Evolutionary conservation across 2,329 filamentous ascomycete species (phyloP).

Genomic region (Fusarium guadeloupense): DNA sequence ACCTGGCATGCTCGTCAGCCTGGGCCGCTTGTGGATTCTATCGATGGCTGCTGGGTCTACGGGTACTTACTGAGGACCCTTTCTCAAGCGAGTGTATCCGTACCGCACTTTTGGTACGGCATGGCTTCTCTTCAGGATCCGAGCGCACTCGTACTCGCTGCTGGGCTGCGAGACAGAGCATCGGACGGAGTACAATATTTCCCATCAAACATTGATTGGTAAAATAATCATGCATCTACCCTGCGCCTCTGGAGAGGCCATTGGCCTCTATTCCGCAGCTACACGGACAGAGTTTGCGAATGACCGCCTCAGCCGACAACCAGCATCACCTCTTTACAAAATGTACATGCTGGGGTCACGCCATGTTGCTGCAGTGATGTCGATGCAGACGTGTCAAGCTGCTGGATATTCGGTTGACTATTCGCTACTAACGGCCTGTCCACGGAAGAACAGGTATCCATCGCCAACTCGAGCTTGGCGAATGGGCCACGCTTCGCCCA

Average conservation of each 20-base stretch:
- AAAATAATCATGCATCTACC: slow-evolving; percentile 25
- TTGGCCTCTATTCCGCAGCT: slow-evolving; percentile 26
- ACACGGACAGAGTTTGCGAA: slow-evolving; percentile 21
- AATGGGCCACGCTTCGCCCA: slow-evolving; percentile 20
- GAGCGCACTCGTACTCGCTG: slow-evolving; percentile 7
- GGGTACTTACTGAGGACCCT: slow-evolving; percentile 17
- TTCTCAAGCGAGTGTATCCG: slow-evolving; percentile 14
- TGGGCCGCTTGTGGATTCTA: slow-evolving; percentile 12
- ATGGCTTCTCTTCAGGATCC: slow-evolving; percentile 6
- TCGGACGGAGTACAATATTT: slow-evolving; percentile 4
- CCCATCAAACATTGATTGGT: slow-evolving; percentile 15
- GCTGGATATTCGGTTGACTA: slow-evolving; percentile 11
- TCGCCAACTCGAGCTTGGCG: slow-evolving; percentile 26
- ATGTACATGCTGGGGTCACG: slow-evolving; percentile 25
- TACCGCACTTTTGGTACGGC: slow-evolving; percentile 13
- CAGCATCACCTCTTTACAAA: slow-evolving; percentile 9
- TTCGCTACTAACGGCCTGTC: slow-evolving; percentile 25
- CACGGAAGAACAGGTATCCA: slow-evolving; percentile 22
- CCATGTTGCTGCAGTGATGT: slow-evolving; percentile 38
- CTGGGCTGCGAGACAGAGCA: slow-evolving; percentile 7
- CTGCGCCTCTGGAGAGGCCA: slow-evolving; percentile 18
- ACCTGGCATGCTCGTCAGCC: slow-evolving; percentile 36
- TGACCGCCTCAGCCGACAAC: slow-evolving; percentile 24
- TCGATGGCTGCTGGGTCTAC: slow-evolving; percentile 19
- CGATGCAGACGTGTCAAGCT: slow-evolving; percentile 19